These are phyloP conservation scores for Stygiomarasmius scandens DNA, from an alignment of 1,284 basidiomycete genomes.

Conservation along the genomic window DNA sequence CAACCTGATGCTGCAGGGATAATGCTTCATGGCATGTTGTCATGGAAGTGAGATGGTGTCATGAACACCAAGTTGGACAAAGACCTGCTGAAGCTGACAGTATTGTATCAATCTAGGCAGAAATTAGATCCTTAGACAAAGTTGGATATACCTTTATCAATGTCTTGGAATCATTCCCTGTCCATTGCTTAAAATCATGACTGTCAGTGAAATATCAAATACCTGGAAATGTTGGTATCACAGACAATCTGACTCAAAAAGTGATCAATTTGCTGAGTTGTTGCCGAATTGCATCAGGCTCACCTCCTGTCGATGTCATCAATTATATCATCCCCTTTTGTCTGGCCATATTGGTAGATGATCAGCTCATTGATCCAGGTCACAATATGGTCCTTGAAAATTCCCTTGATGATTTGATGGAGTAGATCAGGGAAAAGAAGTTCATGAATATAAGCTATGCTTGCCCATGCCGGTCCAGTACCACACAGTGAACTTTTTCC, in stretches of 20 bases:
- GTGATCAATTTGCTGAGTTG: neutral
- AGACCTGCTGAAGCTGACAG: neutral
- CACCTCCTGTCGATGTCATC: slow-evolving; percentile 23
- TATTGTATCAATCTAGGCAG: neutral
- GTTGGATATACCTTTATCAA: slow-evolving; percentile 25
- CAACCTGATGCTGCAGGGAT: neutral
- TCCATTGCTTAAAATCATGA: slow-evolving; percentile 28
- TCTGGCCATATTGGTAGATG: slow-evolving; percentile 8
- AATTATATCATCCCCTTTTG: slow-evolving; percentile 16
- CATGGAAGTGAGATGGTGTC: slow-evolving; percentile 8
- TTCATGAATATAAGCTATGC: slow-evolving; percentile 15
- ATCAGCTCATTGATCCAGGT: slow-evolving; percentile 19
- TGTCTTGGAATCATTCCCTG: slow-evolving; percentile 13
- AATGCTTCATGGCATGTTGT: slow-evolving; percentile 18
- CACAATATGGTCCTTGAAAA: slow-evolving; percentile 24
- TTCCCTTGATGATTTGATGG: slow-evolving; percentile 17
- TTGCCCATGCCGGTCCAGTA: neutral
- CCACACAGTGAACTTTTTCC: neutral
- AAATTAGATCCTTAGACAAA: neutral
- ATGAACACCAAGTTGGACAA: neutral
- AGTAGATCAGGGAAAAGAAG: slow-evolving; percentile 30
- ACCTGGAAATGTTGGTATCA: slow-evolving; percentile 21
- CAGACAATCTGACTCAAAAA: slow-evolving; percentile 20
- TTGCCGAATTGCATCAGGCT: neutral
- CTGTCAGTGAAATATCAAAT: slow-evolving; percentile 23